phyloP scores from a whole-genome alignment of 2,329 filamentous ascomycete species.

The Fusarium hainanense region DNA sequence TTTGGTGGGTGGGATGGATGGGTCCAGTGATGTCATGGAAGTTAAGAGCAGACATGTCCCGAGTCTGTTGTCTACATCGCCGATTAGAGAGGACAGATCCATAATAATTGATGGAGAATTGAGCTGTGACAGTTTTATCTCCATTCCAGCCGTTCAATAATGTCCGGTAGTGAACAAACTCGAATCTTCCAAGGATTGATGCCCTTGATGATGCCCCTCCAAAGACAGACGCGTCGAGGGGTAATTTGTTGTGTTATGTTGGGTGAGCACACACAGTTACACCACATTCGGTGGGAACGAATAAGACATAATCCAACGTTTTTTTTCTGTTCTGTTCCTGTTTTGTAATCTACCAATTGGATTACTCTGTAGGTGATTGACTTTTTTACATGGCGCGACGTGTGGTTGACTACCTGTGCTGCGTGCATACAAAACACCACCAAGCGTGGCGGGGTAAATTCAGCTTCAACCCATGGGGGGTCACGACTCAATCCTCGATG shows the following conservation, averaged over 20 bases:
- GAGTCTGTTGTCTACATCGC: conserved; percentile 11
- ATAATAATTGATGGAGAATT: conserved; percentile 8
- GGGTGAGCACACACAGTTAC: conserved; percentile 3
- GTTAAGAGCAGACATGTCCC: background rate
- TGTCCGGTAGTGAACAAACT: background rate
- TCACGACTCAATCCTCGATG: background rate
- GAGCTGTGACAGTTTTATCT: background rate
- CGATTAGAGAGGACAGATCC: conserved; percentile 20
- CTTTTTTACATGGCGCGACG: background rate
- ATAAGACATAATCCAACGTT: conserved; percentile 17
- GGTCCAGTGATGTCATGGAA: conserved; percentile 46
- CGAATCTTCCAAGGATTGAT: conserved; percentile 12
- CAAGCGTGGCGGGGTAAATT: background rate
- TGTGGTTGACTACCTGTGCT: background rate
- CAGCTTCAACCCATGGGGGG: background rate
- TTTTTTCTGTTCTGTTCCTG: background rate
- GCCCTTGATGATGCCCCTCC: conserved; percentile 17
- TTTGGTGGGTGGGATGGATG: conserved; percentile 30
- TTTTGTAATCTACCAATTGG: conserved; percentile 12
- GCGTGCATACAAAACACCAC: background rate
- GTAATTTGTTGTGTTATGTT: conserved; percentile 10
- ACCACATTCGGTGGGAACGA: conserved; percentile 13
- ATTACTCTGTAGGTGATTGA: background rate
- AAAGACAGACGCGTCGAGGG: conserved; percentile 35
- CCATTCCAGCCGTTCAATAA: background rate